Percentiles rank a stretch among this genome's conserved stretches.
phyloP scores from a whole-genome alignment of 106 monocot genomes.

The Dendrobium huoshanense region DNA sequence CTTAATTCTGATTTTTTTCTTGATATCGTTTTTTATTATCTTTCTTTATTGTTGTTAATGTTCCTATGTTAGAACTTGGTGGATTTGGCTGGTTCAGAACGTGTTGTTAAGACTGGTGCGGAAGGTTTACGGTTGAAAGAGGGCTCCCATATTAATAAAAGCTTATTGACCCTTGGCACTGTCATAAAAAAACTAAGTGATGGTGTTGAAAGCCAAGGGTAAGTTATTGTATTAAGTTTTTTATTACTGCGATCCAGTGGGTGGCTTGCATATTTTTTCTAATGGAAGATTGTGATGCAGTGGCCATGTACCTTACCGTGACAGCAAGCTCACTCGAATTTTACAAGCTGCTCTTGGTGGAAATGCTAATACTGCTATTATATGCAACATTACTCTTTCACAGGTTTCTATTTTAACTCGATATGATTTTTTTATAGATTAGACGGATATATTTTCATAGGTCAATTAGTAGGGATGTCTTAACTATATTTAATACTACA shows the following conservation, averaged over 20 bases:
- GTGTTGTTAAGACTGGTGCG: slow-evolving; percentile 91
- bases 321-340: slow-evolving; percentile 94
- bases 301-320: slow-evolving; percentile 94
- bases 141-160: slow-evolving; percentile 98
- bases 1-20: neutral
- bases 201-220: slow-evolving; percentile 90
- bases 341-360: slow-evolving; percentile 94
- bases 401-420: slow-evolving; percentile 36
- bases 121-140: slow-evolving; percentile 90
- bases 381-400: slow-evolving; percentile 92
- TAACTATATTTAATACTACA: neutral
- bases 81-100: slow-evolving; percentile 94
- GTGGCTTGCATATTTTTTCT: neutral
- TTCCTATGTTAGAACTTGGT: slow-evolving; percentile 72
- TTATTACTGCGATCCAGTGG: neutral
- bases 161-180: slow-evolving; percentile 87
- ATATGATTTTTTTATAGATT: neutral
- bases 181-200: slow-evolving; percentile 98
- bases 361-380: slow-evolving; percentile 93
- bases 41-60: neutral
- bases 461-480: neutral
- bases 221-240: slow-evolving; percentile 9
- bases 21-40: neutral
- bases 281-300: slow-evolving; percentile 22
- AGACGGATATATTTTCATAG: neutral